A percentile compares a stretch with the other conserved stretches of the same genome.
phyloP scores from a whole-genome alignment of 129 eudicot genomes.

The Centaurea solstitialis region DNA sequence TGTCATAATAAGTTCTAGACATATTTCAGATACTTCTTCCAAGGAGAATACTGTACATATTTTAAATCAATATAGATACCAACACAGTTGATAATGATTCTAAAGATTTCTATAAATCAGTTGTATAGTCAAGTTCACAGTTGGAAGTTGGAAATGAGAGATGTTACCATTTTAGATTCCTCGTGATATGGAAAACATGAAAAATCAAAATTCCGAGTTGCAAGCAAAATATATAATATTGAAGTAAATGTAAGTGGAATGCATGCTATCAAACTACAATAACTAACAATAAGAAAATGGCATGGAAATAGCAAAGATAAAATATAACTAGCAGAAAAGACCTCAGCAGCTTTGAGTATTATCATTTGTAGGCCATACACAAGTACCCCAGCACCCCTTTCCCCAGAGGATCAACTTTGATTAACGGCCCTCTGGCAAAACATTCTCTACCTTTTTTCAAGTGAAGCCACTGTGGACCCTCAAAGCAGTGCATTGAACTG shows the following conservation, averaged over 20 bases:
- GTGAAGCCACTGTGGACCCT: slow-evolving; percentile 92
- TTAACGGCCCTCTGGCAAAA: slow-evolving; percentile 84
- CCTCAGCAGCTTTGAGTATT: slow-evolving; percentile 96
- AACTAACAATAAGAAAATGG: neutral
- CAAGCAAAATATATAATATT: neutral
- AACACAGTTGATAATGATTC: neutral
- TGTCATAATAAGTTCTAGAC: neutral
- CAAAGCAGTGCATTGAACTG: slow-evolving; percentile 99
- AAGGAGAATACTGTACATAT: slow-evolving; percentile 10
- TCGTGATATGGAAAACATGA: neutral
- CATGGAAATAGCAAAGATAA: slow-evolving; percentile 7
- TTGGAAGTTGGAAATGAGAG: neutral
- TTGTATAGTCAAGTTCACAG: neutral
- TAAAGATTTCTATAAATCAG: slow-evolving; percentile 1
- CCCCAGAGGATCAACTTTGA: slow-evolving; percentile 94
- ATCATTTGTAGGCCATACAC: slow-evolving; percentile 91
- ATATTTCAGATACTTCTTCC: neutral
- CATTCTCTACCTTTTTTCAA: slow-evolving; percentile 86
- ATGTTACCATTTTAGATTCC: neutral
- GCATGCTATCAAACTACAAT: neutral
- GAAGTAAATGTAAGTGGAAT: neutral
- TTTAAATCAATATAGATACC: neutral
- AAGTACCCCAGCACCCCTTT: slow-evolving; percentile 88
- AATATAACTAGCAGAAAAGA: slow-evolving; percentile 30
- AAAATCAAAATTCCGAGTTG: neutral